Conservation (phyloP, 192 early-diverging fungal genomes). For the Backusella sp. region DNA sequence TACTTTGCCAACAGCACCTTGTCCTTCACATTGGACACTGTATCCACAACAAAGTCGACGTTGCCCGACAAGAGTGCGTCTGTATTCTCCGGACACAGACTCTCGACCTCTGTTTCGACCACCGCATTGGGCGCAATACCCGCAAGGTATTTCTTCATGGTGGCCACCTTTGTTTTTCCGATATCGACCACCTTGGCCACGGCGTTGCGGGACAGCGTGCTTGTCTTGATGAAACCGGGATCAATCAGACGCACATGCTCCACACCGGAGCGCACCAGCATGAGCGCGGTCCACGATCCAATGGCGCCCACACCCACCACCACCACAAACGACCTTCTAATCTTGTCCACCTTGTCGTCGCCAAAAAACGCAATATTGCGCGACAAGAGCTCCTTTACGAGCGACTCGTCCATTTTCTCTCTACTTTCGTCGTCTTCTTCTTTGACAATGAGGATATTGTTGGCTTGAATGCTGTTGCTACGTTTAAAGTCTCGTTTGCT, state of each 20-base stretch:
- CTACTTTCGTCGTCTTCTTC: not conserved
- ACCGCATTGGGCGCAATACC: constrained; percentile 76
- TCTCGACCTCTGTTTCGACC: constrained; percentile 69
- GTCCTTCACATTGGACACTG: constrained; percentile 89
- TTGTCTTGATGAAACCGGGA: constrained; percentile 87
- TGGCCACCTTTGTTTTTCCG: constrained; percentile 77
- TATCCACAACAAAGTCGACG: constrained; percentile 75
- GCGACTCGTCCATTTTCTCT: constrained; percentile 50
- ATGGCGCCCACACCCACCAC: constrained; percentile 94
- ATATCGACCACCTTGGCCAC: constrained; percentile 81
- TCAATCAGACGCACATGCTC: constrained; percentile 86
- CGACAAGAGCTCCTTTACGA: constrained; percentile 87
- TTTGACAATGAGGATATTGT: not conserved
- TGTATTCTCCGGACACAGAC: constrained; percentile 68
- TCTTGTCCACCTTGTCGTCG: constrained; percentile 68
- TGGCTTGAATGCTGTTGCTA: not conserved
- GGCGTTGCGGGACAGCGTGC: constrained; percentile 83
- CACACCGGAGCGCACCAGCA: constrained; percentile 89
- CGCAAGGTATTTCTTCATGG: constrained; percentile 65
- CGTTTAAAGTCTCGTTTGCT: constrained; percentile 53
- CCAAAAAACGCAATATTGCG: constrained; percentile 91
- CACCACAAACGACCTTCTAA: constrained; percentile 80
- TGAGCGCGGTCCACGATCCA: constrained; percentile 83
- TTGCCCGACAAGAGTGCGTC: constrained; percentile 58
- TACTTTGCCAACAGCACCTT: constrained; percentile 84